Conservation (phyloP, 768 basidiomycete genomes). For the Boletus subcaerulescens region DNA sequence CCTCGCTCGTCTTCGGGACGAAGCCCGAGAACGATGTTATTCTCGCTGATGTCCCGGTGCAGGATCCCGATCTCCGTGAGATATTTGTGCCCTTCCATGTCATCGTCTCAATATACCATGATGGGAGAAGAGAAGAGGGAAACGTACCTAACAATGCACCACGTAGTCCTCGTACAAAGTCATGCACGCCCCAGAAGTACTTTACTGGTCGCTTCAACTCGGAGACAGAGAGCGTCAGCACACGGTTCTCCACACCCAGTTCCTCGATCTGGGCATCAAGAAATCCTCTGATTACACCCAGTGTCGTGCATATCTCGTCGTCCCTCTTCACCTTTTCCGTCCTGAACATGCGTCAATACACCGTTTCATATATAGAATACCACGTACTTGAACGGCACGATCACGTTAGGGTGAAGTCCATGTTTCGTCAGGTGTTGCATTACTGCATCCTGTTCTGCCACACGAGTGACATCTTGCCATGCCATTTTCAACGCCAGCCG, state of each 20-base stretch:
- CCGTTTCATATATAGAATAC: background rate
- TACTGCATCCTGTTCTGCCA: background rate
- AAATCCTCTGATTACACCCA: background rate
- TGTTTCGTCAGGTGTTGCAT: background rate
- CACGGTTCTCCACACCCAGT: background rate
- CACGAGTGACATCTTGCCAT: background rate
- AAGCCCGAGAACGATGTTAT: background rate
- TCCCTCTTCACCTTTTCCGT: background rate
- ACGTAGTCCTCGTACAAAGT: background rate
- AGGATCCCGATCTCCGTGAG: background rate
- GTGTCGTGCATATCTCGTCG: background rate
- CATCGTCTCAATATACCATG: background rate
- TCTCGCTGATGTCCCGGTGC: background rate
- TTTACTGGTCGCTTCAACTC: background rate
- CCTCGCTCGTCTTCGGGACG: constrained; percentile 11
- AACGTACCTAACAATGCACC: background rate
- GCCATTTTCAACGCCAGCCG: background rate
- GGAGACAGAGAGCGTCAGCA: background rate
- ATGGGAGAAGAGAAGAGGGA: background rate
- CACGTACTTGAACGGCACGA: background rate
- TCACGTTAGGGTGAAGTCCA: background rate
- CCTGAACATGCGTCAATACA: background rate
- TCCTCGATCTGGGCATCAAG: background rate
- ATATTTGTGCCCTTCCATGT: background rate
- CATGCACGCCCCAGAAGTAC: constrained; percentile 1